These are phyloP conservation scores for Candida sphagnicola DNA, from an alignment of 805 yeast species.

Conservation along the genomic window DNA sequence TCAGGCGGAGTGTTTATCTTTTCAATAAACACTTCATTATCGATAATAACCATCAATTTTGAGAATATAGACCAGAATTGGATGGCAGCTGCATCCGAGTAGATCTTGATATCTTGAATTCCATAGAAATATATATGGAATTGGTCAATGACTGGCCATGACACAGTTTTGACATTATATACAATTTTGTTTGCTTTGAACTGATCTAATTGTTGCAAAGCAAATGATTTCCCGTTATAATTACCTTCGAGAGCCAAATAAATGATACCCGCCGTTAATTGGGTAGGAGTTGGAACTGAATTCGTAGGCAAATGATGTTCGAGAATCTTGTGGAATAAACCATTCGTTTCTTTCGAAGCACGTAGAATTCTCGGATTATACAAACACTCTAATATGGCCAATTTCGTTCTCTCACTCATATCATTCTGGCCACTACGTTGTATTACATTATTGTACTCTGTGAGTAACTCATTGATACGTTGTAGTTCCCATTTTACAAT, in stretches of 20 bases:
- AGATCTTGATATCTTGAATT: conserved; percentile 51
- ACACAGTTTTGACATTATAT: conserved; percentile 7
- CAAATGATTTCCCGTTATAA: conserved; percentile 26
- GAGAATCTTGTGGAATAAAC: conserved; percentile 2
- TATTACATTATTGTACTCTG: too few species aligned
- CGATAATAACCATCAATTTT: conserved; percentile 32
- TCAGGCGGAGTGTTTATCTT: conserved; percentile 25
- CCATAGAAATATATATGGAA: conserved; percentile 46
- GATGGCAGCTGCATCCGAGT: conserved; percentile 36
- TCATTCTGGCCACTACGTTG: too few species aligned
- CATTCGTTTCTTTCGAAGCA: not conserved
- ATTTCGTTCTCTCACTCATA: too few species aligned
- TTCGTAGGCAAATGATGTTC: not conserved
- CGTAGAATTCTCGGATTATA: conserved; percentile 5
- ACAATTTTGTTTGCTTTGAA: not conserved
- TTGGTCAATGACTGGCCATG: conserved; percentile 48
- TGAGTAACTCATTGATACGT: too few species aligned
- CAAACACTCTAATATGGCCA: not conserved
- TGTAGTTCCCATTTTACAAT: conserved; percentile 40
- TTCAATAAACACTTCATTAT: conserved; percentile 29
- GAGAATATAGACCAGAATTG: conserved; percentile 46
- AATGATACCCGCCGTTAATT: conserved; percentile 46
- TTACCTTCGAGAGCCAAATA: conserved; percentile 55
- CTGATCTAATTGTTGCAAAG: conserved; percentile 39
- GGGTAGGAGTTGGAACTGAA: conserved; percentile 4